Base-by-base conservation (phyloP, 768 basidiomycete species). In the Porpolomopsis calyptriformis region DNA sequence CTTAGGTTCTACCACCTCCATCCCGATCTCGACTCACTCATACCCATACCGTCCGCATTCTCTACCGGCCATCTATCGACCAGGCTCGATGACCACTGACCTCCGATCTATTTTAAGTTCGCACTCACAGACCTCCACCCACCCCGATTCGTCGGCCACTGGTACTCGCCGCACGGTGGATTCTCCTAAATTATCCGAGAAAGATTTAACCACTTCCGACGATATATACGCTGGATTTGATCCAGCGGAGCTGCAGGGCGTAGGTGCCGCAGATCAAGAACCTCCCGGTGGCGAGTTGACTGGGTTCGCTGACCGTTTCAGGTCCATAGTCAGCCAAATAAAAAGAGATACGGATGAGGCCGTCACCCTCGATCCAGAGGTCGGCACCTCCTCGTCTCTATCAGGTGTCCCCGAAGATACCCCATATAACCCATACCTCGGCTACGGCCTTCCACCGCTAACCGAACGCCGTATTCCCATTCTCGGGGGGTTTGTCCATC, bases 401-500 rank as follows among this genome's bases (percentile, higher is more conserved):
- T 52, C 43, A 45, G 55, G n/a, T n/a, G n/a, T n/a, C 49, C 47
- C 50, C 20, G 39, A 50, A 40, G 52, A 60, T 46, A 54, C 58
- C 42, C 2, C 34, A 20, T 45, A 23, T 39, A n/a, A 47, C 38
- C 33, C 40, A 16, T 39, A 43, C 45, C 31, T 25, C 38, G 46
- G 40, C 45, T 47, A 18, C 45, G 38, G 23, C 55, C 52, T 53
- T 45, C 52, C 40, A 31, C 7, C 70, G 53, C 65, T 66, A 16
- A 65, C 69, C 18, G 75, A 75, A 31, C 69, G 73, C 47, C 69
- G 73, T 44, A 65, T 85, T 24, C 71, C 70, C 4, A 69, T 87
- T 40, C 64, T 88, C 46, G 81, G 83, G 44, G 68, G 73, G 19
- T 74, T 69, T 53, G 71, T 87, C 36, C 69, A 73, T 43, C 80